Base-by-base conservation (phyloP, 768 basidiomycete species). In the Boletales sp. region DNA sequence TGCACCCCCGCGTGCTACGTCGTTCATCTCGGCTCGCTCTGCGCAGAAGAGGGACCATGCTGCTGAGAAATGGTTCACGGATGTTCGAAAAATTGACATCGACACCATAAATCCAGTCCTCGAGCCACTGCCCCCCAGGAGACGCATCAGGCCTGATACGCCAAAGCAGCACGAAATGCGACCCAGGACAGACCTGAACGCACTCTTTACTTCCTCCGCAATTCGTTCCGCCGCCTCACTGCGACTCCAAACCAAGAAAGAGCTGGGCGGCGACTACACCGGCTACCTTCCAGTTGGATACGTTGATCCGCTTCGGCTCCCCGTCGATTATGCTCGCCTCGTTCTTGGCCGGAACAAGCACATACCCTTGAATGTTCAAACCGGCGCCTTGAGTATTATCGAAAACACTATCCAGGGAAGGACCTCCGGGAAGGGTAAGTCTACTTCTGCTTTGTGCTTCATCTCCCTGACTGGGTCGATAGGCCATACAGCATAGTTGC, bases 251-350 rank as follows among this genome's bases (percentile, higher is more conserved):
- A 47, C 45, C 31, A 55, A 61, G 52, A 60, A 66, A 40, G 78
- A 80, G 58, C 51, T 66, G 14, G 77, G 70, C 5, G 80, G 81
- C 27, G 75, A 81, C 54, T 86, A 85, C 56, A 66, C 73, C 14
- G 72, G 72, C 34, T 79, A 76, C 53, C 61, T 75, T 40, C 67
- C 72, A 9, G 48, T 51, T 11, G 40, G 55, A 21, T 55, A 63
- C 8, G 54, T 58, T 39, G 58, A 65, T 48, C 74, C 60, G 40
- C 47, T 64, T 34, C 63, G 55, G 34, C 51, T 73, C 36, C 72
- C 79, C 6, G 47, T 75, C 27, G 69, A 71, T 30, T 68, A 74
- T 18, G 77, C 80, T 18, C 65, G 64, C 12, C 65, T 78, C 19
- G 63, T 68, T 41, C 62, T 84, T 51, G 71, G 73, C 4, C 69